Evolutionary conservation across 495 filamentous ascomycete species (phyloP).

Genomic region (Penicillium desertorum): DNA sequence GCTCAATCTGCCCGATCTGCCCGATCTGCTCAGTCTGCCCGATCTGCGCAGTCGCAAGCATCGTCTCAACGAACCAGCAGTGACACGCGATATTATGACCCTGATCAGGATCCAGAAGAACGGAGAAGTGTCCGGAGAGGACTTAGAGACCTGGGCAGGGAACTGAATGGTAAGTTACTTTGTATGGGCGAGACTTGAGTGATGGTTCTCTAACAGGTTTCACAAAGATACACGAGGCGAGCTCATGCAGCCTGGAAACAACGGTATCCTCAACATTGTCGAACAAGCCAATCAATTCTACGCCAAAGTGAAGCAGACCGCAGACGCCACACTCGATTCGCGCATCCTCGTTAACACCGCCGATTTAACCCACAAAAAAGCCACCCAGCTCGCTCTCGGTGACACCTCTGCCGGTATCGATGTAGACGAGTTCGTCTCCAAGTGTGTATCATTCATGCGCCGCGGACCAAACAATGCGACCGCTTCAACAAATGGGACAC

Average conservation of each 20-base stretch:
- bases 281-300: constrained; percentile 63
- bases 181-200: not conserved
- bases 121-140: constrained; percentile 66
- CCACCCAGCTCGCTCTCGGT: constrained; percentile 67
- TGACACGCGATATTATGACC: constrained; percentile 68
- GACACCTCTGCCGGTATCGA: constrained; percentile 72
- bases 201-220: not conserved
- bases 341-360: constrained; percentile 74
- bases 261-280: constrained; percentile 62
- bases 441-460: constrained; percentile 86
- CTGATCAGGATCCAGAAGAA: constrained; percentile 81
- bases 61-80: constrained; percentile 26
- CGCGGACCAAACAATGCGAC: constrained; percentile 43
- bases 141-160: constrained; percentile 63
- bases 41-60: constrained; percentile 28
- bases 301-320: constrained; percentile 77
- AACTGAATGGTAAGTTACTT: constrained; percentile 57
- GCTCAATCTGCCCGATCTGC: not conserved
- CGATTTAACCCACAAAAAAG: constrained; percentile 74
- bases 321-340: constrained; percentile 90
- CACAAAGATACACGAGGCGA: constrained; percentile 64
- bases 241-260: constrained; percentile 58
- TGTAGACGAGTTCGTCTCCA: constrained; percentile 89
- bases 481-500: constrained; percentile 23
- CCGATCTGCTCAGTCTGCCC: constrained; percentile 16